These are phyloP conservation scores for Cercis canadensis DNA, from an alignment of 306 rosid species.

Conservation along the genomic window DNA sequence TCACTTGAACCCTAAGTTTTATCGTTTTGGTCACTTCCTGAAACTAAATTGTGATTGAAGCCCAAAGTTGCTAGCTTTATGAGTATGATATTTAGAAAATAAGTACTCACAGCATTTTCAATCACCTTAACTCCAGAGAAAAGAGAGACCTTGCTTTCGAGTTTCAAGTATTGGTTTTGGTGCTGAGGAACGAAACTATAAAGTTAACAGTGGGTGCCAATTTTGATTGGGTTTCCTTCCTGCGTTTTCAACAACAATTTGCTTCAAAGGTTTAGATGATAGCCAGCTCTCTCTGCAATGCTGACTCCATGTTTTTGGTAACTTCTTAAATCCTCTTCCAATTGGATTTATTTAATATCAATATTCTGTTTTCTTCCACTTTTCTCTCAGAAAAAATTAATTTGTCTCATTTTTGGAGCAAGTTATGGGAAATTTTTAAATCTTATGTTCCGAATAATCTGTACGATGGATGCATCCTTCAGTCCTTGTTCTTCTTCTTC, in stretches of 20 bases:
- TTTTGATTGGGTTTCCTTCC: slow-evolving; percentile 6
- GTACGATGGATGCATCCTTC: background rate
- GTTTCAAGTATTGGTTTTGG: background rate
- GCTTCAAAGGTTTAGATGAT: slow-evolving; percentile 43
- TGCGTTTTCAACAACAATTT: slow-evolving; percentile 26
- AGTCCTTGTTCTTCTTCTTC: slow-evolving; percentile 17
- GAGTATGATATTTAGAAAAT: background rate
- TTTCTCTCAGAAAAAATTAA: background rate
- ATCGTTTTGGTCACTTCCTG: no score
- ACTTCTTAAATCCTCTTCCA: slow-evolving; percentile 37
- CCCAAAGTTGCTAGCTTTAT: slow-evolving; percentile 39
- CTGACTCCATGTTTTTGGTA: slow-evolving; percentile 75
- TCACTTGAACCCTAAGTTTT: no score
- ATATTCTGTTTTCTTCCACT: background rate
- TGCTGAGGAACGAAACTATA: no score
- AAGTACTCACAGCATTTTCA: slow-evolving; percentile 33
- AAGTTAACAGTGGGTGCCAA: background rate
- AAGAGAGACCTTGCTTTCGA: slow-evolving; percentile 2
- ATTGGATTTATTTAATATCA: background rate
- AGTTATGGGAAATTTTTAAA: background rate
- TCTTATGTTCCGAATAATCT: background rate
- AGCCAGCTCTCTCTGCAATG: slow-evolving; percentile 80
- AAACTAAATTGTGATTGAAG: slow-evolving; percentile 14
- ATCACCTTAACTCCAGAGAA: background rate
- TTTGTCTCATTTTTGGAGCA: slow-evolving; percentile 19